Conservation (phyloP, 495 filamentous ascomycete genomes). For the Penicillium ucsense region DNA sequence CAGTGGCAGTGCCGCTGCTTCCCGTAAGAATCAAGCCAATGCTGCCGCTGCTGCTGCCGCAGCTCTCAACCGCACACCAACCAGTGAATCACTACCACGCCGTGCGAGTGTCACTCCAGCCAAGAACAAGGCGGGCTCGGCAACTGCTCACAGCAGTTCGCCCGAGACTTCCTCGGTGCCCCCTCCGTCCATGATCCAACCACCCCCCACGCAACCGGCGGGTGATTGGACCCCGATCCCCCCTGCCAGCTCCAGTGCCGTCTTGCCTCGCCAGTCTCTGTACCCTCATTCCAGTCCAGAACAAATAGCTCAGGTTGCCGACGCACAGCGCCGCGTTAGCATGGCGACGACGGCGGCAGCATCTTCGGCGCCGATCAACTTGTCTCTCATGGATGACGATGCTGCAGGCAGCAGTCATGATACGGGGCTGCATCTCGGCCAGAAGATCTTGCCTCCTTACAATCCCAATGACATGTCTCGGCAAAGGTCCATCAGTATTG, state of each 20-base stretch:
- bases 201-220: conserved; percentile 17
- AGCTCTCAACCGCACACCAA: conserved; percentile 36
- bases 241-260: conserved; percentile 15
- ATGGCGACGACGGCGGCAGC: conserved; percentile 8
- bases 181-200: conserved; percentile 25
- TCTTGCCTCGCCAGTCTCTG: conserved; percentile 29
- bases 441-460: conserved; percentile 17
- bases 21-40: conserved; percentile 42
- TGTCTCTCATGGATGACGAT: conserved; percentile 72
- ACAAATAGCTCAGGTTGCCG: conserved; percentile 28
- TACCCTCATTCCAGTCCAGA: conserved; percentile 49
- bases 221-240: conserved; percentile 34
- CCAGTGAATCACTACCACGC: conserved; percentile 32
- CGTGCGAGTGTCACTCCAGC: conserved; percentile 41
- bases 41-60: conserved; percentile 21
- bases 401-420: conserved; percentile 12
- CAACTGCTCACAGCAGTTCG: conserved; percentile 29
- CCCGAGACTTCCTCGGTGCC: conserved; percentile 30
- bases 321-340: conserved; percentile 22
- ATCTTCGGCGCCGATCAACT: conserved; percentile 49
- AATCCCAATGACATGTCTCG: conserved; percentile 17
- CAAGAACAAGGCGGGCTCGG: conserved; percentile 38
- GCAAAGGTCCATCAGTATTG: conserved; percentile 11
- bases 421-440: conserved; percentile 14
- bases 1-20: conserved; percentile 58